Conservation (phyloP, 2,329 filamentous ascomycete genomes). For the Leptographium radiaticola region DNA sequence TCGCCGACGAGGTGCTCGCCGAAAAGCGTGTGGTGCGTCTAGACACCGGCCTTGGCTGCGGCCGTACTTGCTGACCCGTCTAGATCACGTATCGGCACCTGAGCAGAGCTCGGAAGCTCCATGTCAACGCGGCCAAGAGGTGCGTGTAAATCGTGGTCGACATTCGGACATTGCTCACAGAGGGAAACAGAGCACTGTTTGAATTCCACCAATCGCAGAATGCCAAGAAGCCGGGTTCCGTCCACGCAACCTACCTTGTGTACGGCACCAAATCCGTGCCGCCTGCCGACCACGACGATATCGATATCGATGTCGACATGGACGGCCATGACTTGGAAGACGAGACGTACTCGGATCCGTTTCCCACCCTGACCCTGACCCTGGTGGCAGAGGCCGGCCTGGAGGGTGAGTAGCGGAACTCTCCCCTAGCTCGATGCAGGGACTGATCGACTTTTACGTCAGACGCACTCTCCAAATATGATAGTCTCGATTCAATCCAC, state of each 20-base stretch:
- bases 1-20: constrained; percentile 63
- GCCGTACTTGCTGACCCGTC: constrained; percentile 1
- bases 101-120: constrained; percentile 69
- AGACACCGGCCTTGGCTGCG: too few species aligned
- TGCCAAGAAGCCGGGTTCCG: constrained; percentile 53
- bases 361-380: constrained; percentile 45
- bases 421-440: not conserved
- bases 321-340: constrained; percentile 50
- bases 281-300: constrained; percentile 26
- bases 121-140: constrained; percentile 84
- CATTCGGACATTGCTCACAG: constrained; percentile 2
- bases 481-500: constrained; percentile 66
- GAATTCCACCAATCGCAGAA: constrained; percentile 76
- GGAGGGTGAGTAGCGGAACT: constrained; percentile 34
- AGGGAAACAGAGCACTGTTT: constrained; percentile 56
- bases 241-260: constrained; percentile 90
- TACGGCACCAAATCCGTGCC: constrained; percentile 48
- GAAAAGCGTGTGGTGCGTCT: constrained; percentile 56
- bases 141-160: constrained; percentile 27
- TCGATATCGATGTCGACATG: constrained; percentile 56
- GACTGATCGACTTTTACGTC: not conserved
- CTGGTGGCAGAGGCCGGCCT: constrained; percentile 63
- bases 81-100: constrained; percentile 80
- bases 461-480: constrained; percentile 57
- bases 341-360: constrained; percentile 34